Evolutionary conservation across 495 filamentous ascomycete species (phyloP).

Genomic region (Penicillium diatomitis): DNA sequence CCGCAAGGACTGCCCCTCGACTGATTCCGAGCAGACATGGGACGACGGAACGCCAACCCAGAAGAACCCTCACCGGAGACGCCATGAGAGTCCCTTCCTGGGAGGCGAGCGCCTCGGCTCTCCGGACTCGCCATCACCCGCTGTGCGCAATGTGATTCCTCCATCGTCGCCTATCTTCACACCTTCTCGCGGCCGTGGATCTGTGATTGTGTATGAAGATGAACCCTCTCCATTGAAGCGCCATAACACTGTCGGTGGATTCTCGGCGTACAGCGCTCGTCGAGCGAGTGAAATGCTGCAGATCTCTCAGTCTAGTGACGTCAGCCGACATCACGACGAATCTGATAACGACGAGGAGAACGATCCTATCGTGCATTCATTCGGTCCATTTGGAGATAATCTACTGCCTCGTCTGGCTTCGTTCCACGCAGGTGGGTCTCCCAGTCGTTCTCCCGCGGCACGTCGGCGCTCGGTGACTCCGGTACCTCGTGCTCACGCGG

Average conservation of each 20-base stretch:
- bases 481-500: too few relatives aligned
- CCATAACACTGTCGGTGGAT: constrained; percentile 17
- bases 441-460: constrained; percentile 30
- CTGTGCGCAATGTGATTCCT: constrained; percentile 29
- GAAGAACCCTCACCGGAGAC: constrained; percentile 18
- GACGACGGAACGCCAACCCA: constrained; percentile 45
- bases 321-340: constrained; percentile 48
- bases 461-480: too few relatives aligned
- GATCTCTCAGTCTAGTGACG: constrained; percentile 46
- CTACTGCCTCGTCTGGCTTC: constrained; percentile 70
- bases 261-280: constrained; percentile 16
- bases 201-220: constrained; percentile 58
- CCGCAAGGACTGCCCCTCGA: constrained; percentile 50
- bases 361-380: constrained; percentile 81
- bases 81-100: constrained; percentile 56
- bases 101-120: constrained; percentile 53
- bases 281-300: constrained; percentile 25
- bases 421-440: constrained; percentile 52
- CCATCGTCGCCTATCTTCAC: constrained; percentile 37
- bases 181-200: constrained; percentile 32
- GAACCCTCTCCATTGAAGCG: constrained; percentile 35
- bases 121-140: constrained; percentile 69
- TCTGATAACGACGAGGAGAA: constrained; percentile 87
- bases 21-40: constrained; percentile 59
- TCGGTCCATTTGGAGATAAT: constrained; percentile 79